These are phyloP conservation scores for Microbotryum scabiosae DNA, from an alignment of 1,284 basidiomycete species.

Conservation along the genomic window DNA sequence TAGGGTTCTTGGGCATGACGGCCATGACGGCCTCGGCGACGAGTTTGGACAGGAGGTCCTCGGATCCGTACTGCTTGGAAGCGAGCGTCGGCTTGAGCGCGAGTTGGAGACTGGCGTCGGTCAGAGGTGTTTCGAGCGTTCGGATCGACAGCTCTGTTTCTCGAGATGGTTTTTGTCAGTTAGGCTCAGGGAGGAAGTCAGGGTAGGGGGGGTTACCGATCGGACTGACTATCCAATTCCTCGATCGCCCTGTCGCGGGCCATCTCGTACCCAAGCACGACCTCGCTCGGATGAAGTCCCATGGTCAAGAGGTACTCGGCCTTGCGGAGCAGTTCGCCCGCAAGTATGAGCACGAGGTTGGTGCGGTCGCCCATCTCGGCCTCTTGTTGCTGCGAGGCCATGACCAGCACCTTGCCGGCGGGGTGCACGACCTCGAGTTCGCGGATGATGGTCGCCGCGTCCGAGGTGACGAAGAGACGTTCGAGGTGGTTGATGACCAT, in stretches of 20 bases:
- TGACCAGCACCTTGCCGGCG: conserved; percentile 91
- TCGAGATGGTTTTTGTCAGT: neutral
- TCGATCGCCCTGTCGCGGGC: conserved; percentile 76
- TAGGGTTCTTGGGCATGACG: conserved; percentile 71
- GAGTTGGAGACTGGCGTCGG: conserved; percentile 61
- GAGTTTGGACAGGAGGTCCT: conserved; percentile 70
- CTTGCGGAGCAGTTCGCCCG: conserved; percentile 90
- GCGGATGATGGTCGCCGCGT: conserved; percentile 96
- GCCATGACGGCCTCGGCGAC: conserved; percentile 87
- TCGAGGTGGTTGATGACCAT: conserved; percentile 94
- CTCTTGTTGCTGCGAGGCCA: conserved; percentile 96
- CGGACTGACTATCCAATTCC: conserved; percentile 69
- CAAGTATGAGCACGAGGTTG: conserved; percentile 89
- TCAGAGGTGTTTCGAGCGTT: conserved; percentile 66
- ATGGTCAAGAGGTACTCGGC: conserved; percentile 87
- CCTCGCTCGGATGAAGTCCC: conserved; percentile 84
- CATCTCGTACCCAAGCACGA: conserved; percentile 92
- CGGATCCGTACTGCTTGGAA: conserved; percentile 93
- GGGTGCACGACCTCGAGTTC: conserved; percentile 99
- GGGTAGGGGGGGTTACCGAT: no score
- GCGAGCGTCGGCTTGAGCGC: conserved; percentile 88
- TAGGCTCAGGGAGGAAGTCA: no score
- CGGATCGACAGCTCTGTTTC: conserved; percentile 38
- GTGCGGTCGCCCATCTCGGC: conserved; percentile 97
- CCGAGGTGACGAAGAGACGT: conserved; percentile 91